A percentile compares a stretch with the other conserved stretches of the same genome.
These are phyloP conservation scores for Straminergon stramineum DNA, from an alignment of 225 moss, liverwort and hornwort species.

Conservation along the genomic window DNA sequence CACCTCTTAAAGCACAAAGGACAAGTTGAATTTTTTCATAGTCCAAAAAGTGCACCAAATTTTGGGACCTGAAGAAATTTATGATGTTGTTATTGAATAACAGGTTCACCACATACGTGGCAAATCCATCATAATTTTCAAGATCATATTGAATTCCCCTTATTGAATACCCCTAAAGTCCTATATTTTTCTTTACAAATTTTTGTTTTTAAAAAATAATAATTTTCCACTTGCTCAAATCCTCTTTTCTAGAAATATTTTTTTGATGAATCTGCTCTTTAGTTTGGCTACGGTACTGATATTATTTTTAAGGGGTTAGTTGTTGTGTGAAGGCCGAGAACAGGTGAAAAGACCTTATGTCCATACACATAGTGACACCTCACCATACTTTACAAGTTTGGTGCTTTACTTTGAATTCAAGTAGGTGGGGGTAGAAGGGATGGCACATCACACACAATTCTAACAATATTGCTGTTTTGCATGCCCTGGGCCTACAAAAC, in stretches of 20 bases:
- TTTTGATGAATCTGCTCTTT: not conserved
- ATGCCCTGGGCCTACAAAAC: not conserved
- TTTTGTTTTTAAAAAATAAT: not conserved
- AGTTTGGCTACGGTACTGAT: too few relatives aligned
- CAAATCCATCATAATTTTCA: not conserved
- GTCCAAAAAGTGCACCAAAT: too few relatives aligned
- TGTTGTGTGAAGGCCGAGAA: not conserved
- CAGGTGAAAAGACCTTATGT: not conserved
- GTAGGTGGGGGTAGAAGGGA: not conserved
- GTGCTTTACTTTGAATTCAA: not conserved
- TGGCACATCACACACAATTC: not conserved
- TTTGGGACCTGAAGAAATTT: fast-evolving
- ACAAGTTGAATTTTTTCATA: not conserved
- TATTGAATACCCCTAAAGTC: too few relatives aligned
- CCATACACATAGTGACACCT: not conserved
- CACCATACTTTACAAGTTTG: not conserved
- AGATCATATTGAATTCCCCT: not conserved
- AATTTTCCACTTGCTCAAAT: too few relatives aligned
- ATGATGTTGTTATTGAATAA: not conserved
- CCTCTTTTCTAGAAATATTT: not conserved
- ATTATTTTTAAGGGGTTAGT: too few relatives aligned
- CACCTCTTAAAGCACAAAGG: not conserved
- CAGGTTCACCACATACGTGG: fast-evolving
- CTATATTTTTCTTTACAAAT: not conserved
- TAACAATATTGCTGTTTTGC: not conserved